Conservation (phyloP, 371 early-diverging fungal genomes). For the Actinomortierella ambigua region DNA sequence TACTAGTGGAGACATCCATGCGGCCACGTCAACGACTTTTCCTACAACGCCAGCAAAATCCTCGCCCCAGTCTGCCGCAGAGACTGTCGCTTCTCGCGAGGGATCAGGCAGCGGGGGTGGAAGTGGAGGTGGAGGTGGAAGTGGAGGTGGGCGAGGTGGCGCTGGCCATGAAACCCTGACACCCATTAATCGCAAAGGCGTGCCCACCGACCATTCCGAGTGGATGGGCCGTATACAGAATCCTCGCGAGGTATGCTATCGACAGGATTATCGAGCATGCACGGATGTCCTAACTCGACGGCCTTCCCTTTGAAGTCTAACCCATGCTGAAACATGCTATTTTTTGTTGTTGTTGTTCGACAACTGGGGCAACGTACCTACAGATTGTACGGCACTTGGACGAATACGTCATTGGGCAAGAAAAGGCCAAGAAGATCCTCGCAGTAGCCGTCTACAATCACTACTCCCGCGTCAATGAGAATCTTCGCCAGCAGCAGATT, state of each 20-base stretch:
- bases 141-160: too few relatives aligned
- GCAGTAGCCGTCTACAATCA: slow-evolving; percentile 91
- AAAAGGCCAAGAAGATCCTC: slow-evolving; percentile 80
- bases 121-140: too few relatives aligned
- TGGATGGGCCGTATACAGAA: slow-evolving; percentile 40
- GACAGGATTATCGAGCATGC: too few relatives aligned
- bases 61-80: too few relatives aligned
- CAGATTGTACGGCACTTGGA: slow-evolving; percentile 85
- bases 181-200: too few relatives aligned
- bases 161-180: too few relatives aligned
- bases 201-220: slow-evolving; percentile 9
- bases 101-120: too few relatives aligned
- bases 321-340: too few relatives aligned
- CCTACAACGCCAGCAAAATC: too few relatives aligned
- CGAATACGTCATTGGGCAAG: slow-evolving; percentile 90
- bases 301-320: too few relatives aligned
- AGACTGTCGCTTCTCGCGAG: too few relatives aligned
- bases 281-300: too few relatives aligned
- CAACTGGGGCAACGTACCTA: background rate
- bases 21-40: background rate
- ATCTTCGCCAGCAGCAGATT: slow-evolving; percentile 51
- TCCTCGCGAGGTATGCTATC: slow-evolving; percentile 26
- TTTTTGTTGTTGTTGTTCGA: background rate
- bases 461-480: slow-evolving; percentile 80
- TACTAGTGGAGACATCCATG: slow-evolving; percentile 1